phyloP scores from a whole-genome alignment of 2,329 filamentous ascomycete species.

The Arthrobotrys musiformis region DNA sequence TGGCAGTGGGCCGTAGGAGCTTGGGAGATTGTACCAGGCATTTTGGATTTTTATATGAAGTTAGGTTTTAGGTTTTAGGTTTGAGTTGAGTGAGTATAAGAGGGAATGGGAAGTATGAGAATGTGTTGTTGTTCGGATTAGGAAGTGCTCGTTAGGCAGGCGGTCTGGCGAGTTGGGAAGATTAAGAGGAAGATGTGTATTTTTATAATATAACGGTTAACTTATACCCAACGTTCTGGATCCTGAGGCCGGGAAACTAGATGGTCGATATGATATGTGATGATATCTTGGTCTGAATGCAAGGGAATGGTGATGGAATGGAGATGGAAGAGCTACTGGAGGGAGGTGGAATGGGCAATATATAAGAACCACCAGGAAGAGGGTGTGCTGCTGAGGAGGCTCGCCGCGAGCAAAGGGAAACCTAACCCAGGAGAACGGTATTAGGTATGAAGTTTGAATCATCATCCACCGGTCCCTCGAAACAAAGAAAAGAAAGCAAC shows the following conservation, averaged over 20 bases:
- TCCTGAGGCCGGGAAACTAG: slow-evolving; percentile 27
- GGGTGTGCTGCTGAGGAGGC: slow-evolving; percentile 51
- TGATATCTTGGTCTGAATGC: slow-evolving; percentile 40
- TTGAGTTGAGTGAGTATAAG: not conserved
- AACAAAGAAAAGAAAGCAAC: slow-evolving; percentile 39
- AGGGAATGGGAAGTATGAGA: not conserved
- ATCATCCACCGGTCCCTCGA: slow-evolving; percentile 27
- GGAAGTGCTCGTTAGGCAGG: slow-evolving; percentile 27
- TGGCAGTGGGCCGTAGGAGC: slow-evolving; percentile 70
- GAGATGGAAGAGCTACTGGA: slow-evolving; percentile 54
- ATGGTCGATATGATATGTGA: slow-evolving; percentile 31
- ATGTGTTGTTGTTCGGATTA: slow-evolving; percentile 48
- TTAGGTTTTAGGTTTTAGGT: not conserved
- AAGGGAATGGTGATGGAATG: slow-evolving; percentile 55
- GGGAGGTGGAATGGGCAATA: slow-evolving; percentile 56
- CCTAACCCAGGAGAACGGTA: slow-evolving; percentile 54
- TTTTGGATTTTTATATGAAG: slow-evolving; percentile 20
- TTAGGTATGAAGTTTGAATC: slow-evolving; percentile 50
- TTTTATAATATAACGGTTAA: slow-evolving; percentile 14
- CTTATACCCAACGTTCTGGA: slow-evolving; percentile 14
- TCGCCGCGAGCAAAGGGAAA: slow-evolving; percentile 47
- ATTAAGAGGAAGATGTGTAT: slow-evolving; percentile 9
- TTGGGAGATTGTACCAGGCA: slow-evolving; percentile 51
- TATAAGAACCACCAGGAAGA: slow-evolving; percentile 37
- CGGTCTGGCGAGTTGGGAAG: slow-evolving; percentile 38